Conservation (phyloP, 805 yeast genomes). For the Ogataea trehaloabstinens region DNA sequence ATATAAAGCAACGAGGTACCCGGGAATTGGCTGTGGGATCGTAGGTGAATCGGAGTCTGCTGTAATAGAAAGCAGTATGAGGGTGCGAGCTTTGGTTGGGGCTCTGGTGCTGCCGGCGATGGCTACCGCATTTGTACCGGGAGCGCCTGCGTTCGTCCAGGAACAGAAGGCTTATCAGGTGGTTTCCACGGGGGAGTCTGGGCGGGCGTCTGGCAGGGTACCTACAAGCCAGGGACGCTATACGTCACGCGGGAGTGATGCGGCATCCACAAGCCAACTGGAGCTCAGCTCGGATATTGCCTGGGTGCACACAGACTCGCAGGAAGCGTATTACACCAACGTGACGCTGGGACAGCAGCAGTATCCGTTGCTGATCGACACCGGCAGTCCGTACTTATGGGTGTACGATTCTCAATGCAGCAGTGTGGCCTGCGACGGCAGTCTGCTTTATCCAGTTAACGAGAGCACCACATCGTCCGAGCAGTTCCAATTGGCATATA, state of each 20-base stretch:
- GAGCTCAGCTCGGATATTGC: conserved; percentile 22
- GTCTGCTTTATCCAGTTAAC: conserved; percentile 30
- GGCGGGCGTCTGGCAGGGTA: too few species aligned
- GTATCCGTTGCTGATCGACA: conserved; percentile 57
- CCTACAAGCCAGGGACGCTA: too few species aligned
- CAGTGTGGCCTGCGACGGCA: conserved; percentile 39
- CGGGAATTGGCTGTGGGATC: too few species aligned
- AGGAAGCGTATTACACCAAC: conserved; percentile 39
- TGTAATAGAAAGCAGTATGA: too few species aligned
- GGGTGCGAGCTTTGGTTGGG: neutral
- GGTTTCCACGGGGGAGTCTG: conserved; percentile 8
- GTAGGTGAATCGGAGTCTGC: too few species aligned
- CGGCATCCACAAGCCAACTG: conserved; percentile 7
- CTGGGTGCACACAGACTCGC: conserved; percentile 24
- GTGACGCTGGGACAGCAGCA: conserved; percentile 36
- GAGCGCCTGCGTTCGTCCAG: conserved; percentile 1
- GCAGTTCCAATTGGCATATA: conserved; percentile 50
- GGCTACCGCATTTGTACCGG: neutral
- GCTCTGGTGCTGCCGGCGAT: conserved; percentile 1
- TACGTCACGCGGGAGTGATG: too few species aligned
- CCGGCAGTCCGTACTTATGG: conserved; percentile 68
- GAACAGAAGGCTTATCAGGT: conserved; percentile 4
- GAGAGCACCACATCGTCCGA: conserved; percentile 13
- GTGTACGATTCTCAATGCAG: conserved; percentile 53
- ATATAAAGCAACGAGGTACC: too few species aligned